Base-by-base conservation (phyloP, 331 rosid genomes). In the Malus hybrid region DNA sequence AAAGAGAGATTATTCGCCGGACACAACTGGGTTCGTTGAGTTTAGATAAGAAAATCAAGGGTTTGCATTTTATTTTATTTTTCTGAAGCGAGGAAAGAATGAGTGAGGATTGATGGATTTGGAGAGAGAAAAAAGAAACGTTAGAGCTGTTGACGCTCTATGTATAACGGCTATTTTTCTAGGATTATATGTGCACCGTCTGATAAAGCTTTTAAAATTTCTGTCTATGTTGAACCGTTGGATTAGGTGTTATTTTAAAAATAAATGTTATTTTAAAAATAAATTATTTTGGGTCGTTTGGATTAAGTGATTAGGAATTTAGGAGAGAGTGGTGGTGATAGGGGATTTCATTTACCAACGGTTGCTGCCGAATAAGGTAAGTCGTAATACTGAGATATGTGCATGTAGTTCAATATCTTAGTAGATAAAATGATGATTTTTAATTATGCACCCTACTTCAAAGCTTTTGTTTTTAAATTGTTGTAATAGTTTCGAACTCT, bases 141-240 rank as follows among this genome's bases (percentile, higher is more conserved):
- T 87, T 71, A 84, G 71, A 66, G 83, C 70, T n/a, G 52, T 16
- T 66, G 73, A 66, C 86, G 92, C 89, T 79, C 82, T 78, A 10
- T 24, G 80, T 44, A 73, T 83, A 94, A 94, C 99, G 99, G 99
- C 95, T 92, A 92, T 90, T 82, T 82, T 80, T 60, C 24, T 83
- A 10, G 52, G 69, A 31, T 60, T 55, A 33, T 8, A 8, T 46
- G 56, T 69, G 80, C 74, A 32, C 31, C 87, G 76, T 78, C 34
- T n/a, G 85, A 83, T 80, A 3, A 54, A 24, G 60, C 18, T 56
- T 79, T 89, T 66, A 54, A 83, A 83, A 78, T 81, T 18, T 67
- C 62, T 67, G 75, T 56, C 52, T 64, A 20, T 56, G 46, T 75
- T 80, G 22, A 42, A 62, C 80, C 86, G 87, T 87, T 76, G 39